Evolutionary conservation across 345 rosid species (phyloP).

Genomic region (Camelina sativa): DNA sequence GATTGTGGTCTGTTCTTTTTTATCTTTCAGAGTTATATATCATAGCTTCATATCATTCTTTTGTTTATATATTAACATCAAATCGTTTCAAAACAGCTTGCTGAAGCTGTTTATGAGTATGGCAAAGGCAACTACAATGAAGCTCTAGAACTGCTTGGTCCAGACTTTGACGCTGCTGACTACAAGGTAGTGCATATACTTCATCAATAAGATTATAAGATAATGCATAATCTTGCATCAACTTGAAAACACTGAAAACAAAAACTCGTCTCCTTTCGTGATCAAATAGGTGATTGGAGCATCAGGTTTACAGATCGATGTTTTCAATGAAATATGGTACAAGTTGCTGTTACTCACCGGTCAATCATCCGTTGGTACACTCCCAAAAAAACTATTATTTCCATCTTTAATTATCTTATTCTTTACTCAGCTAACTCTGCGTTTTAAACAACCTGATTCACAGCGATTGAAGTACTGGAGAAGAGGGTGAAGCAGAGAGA

Average conservation of each 20-base stretch:
- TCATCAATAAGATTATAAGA: neutral
- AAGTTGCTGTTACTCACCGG: conserved; percentile 59
- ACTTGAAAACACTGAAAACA: no score
- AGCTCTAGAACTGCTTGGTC: conserved; percentile 65
- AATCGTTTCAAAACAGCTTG: conserved; percentile 54
- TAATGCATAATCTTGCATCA: no score
- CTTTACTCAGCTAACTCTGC: neutral
- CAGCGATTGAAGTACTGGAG: conserved; percentile 60
- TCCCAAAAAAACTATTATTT: neutral
- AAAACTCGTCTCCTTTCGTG: no score
- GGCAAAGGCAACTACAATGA: conserved; percentile 56
- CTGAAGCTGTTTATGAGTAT: conserved; percentile 66
- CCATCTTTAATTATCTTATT: neutral
- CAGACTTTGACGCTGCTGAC: conserved; percentile 63
- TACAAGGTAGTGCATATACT: conserved; percentile 59
- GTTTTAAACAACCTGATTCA: neutral
- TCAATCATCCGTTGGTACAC: conserved; percentile 60
- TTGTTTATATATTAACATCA: neutral
- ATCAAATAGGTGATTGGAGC: conserved; percentile 67
- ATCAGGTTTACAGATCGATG: conserved; percentile 83
- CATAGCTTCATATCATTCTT: neutral
- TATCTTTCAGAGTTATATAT: neutral
- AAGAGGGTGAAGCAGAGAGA: conserved; percentile 60
- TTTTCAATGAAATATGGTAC: conserved; percentile 79
- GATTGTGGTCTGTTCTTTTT: conserved; percentile 56